Base-by-base conservation (phyloP, 176 grass and related monocot species). In the Musa beccarii region DNA sequence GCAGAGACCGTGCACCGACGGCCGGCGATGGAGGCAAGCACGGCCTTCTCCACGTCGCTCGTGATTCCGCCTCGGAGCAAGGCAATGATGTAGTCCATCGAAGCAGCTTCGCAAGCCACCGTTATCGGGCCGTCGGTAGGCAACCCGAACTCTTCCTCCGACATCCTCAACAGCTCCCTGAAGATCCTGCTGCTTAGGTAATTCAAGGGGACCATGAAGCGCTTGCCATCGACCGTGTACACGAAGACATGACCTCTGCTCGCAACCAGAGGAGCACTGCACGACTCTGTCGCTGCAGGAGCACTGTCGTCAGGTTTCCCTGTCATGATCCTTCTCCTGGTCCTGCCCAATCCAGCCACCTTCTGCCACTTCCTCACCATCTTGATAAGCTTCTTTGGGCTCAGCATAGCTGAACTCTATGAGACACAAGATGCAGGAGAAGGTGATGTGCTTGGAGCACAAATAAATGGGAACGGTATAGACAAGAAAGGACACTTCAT, bases 231-330 rank as follows among this genome's bases (percentile, higher is more conserved):
- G 4, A 71, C 49, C n/a, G 78, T 81, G 12, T 85, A 85, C 16
- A 85, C 79, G 21, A 85, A 78, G 75, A 85, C 76, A 20, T 85
- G 79, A 34, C 83, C 83, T 81, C 69, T 77, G 19, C 75, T 66
- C 22, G 65, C 71, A 29, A 63, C n/a, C 34, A 43, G 34, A 0
- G 28, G 66, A 20, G 55, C 69, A 16, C 63, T 76, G 51, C 52
- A 54, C 25, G n/a, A 49, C 23, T 55, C 52, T 2, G 1, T 2
- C 26, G 26, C 26, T 26, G 26, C 26, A 65, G 80, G 50, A 54
- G 20, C 43, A 43, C 12, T 75, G 65, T 59, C 75, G 52, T 75
- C 71, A 52, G 43, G 63, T 59, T 75, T 28, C 43, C 56, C 75
- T 26, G 54, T 51, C 71, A 66, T 66, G 14, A 56, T 15, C 52